A percentile compares a stretch with the other conserved stretches of the same genome.
These are phyloP conservation scores for Tetrapisispora fleetii DNA, from an alignment of 805 yeast species.

Conservation along the genomic window DNA sequence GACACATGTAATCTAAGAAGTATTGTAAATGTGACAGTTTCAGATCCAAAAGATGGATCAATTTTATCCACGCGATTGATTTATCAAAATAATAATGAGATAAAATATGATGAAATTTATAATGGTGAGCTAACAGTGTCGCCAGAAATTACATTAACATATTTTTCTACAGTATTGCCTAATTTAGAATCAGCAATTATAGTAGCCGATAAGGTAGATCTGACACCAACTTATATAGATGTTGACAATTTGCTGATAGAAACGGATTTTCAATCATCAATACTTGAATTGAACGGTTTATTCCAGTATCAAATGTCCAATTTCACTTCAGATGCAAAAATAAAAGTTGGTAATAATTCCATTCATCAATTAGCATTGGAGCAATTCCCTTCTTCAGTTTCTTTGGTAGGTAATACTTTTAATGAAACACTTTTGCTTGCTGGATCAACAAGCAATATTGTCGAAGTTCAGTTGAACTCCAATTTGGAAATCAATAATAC, in stretches of 20 bases:
- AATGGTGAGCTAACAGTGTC: conserved; percentile 53
- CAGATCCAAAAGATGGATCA: conserved; percentile 30
- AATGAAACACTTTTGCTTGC: conserved; percentile 45
- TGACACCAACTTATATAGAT: conserved; percentile 7
- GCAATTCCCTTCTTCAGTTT: conserved; percentile 19
- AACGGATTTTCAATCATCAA: neutral
- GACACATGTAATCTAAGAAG: conserved; percentile 63
- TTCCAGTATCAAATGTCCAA: conserved; percentile 74
- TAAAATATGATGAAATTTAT: conserved; percentile 72
- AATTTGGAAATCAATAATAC: conserved; percentile 12
- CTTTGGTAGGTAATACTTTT: conserved; percentile 25
- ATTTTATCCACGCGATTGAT: conserved; percentile 36
- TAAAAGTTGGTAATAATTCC: conserved; percentile 39
- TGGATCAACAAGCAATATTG: conserved; percentile 32
- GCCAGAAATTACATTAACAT: conserved; percentile 37
- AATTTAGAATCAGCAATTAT: conserved; percentile 27
- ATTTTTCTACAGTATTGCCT: conserved; percentile 27
- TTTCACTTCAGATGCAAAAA: conserved; percentile 36
- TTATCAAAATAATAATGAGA: conserved; percentile 70
- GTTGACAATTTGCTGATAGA: neutral
- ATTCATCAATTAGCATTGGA: conserved; percentile 33
- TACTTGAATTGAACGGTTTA: conserved; percentile 48
- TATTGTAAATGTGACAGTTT: conserved; percentile 63
- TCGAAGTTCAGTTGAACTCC: conserved; percentile 24
- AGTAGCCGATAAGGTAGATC: conserved; percentile 63